Percentiles rank a stretch among this genome's conserved stretches.
Evolutionary conservation across 495 filamentous ascomycete genomes (phyloP).

Genomic region (Talaromyces liani): DNA sequence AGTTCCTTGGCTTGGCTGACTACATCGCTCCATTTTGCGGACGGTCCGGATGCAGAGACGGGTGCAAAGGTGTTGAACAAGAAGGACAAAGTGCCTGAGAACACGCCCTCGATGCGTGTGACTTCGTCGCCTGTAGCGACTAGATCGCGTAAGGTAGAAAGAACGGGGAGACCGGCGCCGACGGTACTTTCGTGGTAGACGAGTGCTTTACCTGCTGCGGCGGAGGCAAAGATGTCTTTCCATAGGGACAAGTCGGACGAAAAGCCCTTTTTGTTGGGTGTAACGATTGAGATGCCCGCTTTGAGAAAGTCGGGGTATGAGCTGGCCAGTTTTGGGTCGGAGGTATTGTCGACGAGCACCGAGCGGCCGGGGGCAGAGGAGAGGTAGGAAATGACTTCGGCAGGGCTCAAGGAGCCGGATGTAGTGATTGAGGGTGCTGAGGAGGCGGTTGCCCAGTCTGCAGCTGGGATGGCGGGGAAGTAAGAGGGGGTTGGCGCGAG

Average conservation of each 20-base stretch:
- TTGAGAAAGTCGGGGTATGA: slow-evolving; percentile 71
- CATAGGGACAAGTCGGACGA: slow-evolving; percentile 68
- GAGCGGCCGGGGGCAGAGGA: slow-evolving; percentile 59
- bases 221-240: slow-evolving; percentile 69
- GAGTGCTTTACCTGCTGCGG: slow-evolving; percentile 55
- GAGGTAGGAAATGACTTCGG: slow-evolving; percentile 66
- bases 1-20: slow-evolving; percentile 84
- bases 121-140: slow-evolving; percentile 85
- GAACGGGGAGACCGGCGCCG: slow-evolving; percentile 84
- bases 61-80: slow-evolving; percentile 93
- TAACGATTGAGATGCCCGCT: slow-evolving; percentile 80
- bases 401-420: slow-evolving; percentile 43
- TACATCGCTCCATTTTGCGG: slow-evolving; percentile 75
- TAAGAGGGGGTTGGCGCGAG: slow-evolving; percentile 43
- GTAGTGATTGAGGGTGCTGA: slow-evolving; percentile 47
- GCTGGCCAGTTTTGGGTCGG: slow-evolving; percentile 68
- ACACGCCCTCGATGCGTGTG: slow-evolving; percentile 86
- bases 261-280: slow-evolving; percentile 97
- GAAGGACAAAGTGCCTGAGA: slow-evolving; percentile 93
- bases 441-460: slow-evolving; percentile 46
- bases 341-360: slow-evolving; percentile 90
- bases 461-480: slow-evolving; percentile 43
- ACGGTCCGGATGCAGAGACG: slow-evolving; percentile 28
- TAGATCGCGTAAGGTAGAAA: slow-evolving; percentile 85
- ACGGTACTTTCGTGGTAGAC: slow-evolving; percentile 92